phyloP scores from a whole-genome alignment of 768 basidiomycete genomes.

The Boletus patriciae region DNA sequence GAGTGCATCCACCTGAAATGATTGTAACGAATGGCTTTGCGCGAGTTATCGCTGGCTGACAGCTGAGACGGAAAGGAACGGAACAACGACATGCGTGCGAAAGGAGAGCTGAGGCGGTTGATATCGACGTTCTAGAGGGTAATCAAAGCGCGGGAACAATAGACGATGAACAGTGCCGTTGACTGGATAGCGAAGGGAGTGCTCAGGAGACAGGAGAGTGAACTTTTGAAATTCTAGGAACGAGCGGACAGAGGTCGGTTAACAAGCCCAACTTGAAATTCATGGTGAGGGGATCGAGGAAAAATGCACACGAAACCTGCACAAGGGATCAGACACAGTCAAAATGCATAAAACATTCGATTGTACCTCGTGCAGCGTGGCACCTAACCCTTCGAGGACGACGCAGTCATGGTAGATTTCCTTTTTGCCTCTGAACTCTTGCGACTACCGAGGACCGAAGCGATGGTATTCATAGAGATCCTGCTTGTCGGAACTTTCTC shows the following conservation, averaged over 20 bases:
- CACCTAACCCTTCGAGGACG: slow-evolving; percentile 26
- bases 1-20: slow-evolving; percentile 18
- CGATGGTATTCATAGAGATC: slow-evolving; percentile 28
- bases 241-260: neutral
- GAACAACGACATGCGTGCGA: slow-evolving; percentile 7
- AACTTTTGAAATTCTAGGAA: slow-evolving; percentile 3
- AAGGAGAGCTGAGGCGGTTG: slow-evolving; percentile 4
- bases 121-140: slow-evolving; percentile 5
- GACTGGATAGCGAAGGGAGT: neutral
- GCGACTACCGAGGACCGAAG: slow-evolving; percentile 26
- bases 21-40: slow-evolving; percentile 14
- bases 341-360: no score
- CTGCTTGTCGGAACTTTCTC: slow-evolving; percentile 26
- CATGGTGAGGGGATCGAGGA: neutral
- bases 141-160: slow-evolving; percentile 3
- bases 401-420: slow-evolving; percentile 27
- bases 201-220: neutral
- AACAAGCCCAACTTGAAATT: neutral
- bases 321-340: slow-evolving; percentile 2
- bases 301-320: neutral
- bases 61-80: neutral
- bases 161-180: slow-evolving; percentile 1
- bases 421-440: slow-evolving; percentile 31
- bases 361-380: slow-evolving; percentile 1
- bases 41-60: neutral